phyloP scores from a whole-genome alignment of 2,329 filamentous ascomycete genomes.

The Rhinocladiella similis region DNA sequence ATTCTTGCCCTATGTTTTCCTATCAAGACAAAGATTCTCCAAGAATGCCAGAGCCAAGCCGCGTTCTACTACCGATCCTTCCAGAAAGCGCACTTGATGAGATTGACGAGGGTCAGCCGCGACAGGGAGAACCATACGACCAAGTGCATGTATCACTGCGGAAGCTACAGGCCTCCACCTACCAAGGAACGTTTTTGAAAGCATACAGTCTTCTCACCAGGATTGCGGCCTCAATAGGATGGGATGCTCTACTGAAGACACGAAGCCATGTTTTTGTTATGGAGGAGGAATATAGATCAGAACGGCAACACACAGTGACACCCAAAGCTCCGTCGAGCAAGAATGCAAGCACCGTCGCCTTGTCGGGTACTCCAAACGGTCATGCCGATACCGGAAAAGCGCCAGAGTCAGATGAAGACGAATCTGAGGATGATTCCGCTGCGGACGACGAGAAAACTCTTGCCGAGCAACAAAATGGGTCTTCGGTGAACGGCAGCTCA shows the following conservation, averaged over 20 bases:
- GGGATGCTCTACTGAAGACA: conserved; percentile 93
- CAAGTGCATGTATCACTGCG: conserved; percentile 83
- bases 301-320: conserved; percentile 57
- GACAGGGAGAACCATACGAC: conserved; percentile 74
- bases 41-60: conserved; percentile 87
- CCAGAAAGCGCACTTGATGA: conserved; percentile 90
- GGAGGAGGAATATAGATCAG: conserved; percentile 96
- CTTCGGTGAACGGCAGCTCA: conserved; percentile 35
- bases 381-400: conserved; percentile 40
- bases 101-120: conserved; percentile 81
- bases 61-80: conserved; percentile 82
- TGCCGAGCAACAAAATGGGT: conserved; percentile 30
- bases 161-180: conserved; percentile 81
- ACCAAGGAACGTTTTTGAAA: conserved; percentile 93
- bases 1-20: conserved; percentile 99
- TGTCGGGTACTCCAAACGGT: conserved; percentile 66
- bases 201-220: conserved; percentile 93
- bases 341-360: conserved; percentile 76
- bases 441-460: conserved; percentile 33
- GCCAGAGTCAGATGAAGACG: conserved; percentile 27
- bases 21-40: conserved; percentile 98
- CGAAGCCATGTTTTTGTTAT: conserved; percentile 98
- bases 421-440: conserved; percentile 32
- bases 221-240: conserved; percentile 94
- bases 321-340: conserved; percentile 54